Conservation (phyloP, 345 rosid genomes). For the Camelina neglecta region DNA sequence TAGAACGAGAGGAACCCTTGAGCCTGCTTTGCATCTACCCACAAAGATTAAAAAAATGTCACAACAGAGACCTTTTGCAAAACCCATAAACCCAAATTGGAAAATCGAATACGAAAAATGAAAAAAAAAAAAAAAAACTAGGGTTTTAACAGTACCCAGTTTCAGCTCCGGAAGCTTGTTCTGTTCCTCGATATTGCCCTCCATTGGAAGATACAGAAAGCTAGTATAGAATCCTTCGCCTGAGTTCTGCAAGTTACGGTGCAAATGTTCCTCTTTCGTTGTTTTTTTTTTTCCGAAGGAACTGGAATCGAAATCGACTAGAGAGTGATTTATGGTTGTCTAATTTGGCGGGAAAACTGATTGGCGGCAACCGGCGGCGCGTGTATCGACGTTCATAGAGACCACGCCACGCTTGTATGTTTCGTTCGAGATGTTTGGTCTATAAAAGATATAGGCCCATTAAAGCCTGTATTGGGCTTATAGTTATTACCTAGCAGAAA, state of each 20-base stretch:
- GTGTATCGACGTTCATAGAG: conserved; percentile 10
- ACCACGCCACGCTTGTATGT: conserved; percentile 8
- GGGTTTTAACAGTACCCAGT: conserved; percentile 59
- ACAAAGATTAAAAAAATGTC: background rate
- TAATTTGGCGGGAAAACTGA: conserved; percentile 67
- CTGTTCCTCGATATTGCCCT: conserved; percentile 54
- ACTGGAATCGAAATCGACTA: conserved; percentile 23
- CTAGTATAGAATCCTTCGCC: background rate
- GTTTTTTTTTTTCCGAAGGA: background rate
- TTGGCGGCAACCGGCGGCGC: conserved; percentile 49
- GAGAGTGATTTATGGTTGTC: background rate
- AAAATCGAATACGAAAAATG: background rate
- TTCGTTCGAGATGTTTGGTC: background rate
- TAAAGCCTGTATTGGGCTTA: conserved; percentile 7
- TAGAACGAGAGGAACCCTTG: conserved; percentile 96
- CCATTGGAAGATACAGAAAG: conserved; percentile 51
- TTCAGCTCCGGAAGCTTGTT: conserved; percentile 93
- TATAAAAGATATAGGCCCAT: conserved; percentile 31
- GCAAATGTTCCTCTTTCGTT: background rate
- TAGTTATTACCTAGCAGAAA: background rate
- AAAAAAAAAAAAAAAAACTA: conserved; percentile 27
- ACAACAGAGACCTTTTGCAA: conserved; percentile 24
- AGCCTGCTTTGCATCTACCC: conserved; percentile 87
- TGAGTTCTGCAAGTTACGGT: background rate
- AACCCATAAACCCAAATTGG: conserved; percentile 38